Evolutionary conservation across 352 stramenopile genomes (phyloP), one percentile per base, ranked within the genome.

Genomic region (Pythium dissotocum): DNA sequence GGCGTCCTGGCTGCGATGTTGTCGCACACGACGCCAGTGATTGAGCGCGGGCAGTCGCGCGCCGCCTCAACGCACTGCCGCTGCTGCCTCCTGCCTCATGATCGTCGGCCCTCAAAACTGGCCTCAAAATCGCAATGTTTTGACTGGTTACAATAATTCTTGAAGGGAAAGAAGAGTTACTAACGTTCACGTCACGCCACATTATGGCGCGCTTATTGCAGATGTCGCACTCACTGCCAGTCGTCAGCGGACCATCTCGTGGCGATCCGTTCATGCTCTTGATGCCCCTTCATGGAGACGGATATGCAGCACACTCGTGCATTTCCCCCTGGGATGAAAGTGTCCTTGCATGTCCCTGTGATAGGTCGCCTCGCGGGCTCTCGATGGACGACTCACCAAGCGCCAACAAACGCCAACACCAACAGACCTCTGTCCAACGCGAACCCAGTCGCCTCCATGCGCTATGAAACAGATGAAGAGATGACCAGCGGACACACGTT

Each of bases 381-480:
- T 18, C 38, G 38, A 18, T 18, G 10, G 4, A 44, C 38, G 9
- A 18, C 38, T 44, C 38, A 18, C 38, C 38, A 44, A 14, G 9
- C 38, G 38, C 9, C 38, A 18, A 14, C 38, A 44, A 18, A 21
- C 9, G 35, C 7, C 40, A 10, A 48, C 40, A 30, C 28, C 1
- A 30, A 30, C 28, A 30, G 7, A 6, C 21, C 46, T 32, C 18
- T 53, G 46, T 53, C 46, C 46, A 28, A 30, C 46, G 24, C 46
- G 46, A 53, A 53, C 46, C 46, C 46, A 53, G 1, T 53, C 46
- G 46, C n/a, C 46, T 30, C 35, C 54, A 49, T 61, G 54, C 54
- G 54, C 54, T 30, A 61, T 61, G 54, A 48, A 61, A 61, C 54
- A 51, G 54, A 61, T 61, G 54, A 42, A 35, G 4, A 35, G 6